Evolutionary conservation across 768 basidiomycete genomes (phyloP), one percentile per base, ranked within the genome.

Genomic region (Tricholoma saponaceum): DNA sequence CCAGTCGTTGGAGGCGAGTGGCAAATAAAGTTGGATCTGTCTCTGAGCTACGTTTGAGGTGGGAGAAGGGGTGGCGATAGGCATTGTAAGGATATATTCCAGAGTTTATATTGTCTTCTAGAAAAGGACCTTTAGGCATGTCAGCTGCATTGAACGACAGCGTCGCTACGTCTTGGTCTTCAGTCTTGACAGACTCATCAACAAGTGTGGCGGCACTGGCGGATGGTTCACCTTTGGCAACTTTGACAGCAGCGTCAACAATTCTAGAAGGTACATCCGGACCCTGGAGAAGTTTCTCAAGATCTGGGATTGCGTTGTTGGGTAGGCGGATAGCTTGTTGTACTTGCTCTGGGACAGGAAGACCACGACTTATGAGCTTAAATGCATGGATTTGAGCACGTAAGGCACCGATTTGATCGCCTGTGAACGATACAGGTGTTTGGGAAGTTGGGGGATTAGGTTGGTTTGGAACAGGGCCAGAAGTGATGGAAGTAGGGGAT

Each of bases 21-120:
- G 86, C 83, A 63, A 84, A 86, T 56, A 85, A 73, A 43, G 78
- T 72, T 13, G 86, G 85, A 66, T 85, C 84, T 51, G 75, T 78
- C 52, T 84, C 83, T 28, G 82, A 61, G 23, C 80, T 76, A 37
- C 89, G 85, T 59, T 87, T 86, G 61, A 91, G 83, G 60, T 92
- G 87, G 3, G 86, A 78, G 69, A 95, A 89, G 12, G 95, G 95
- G 64, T 94, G 84, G 26, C 83, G 80, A 68, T 85, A 95, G 18
- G 95, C 87, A 69, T 96, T 96, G 76, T 95, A 95, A 2, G 95
- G 95, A 65, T 95, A 94, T 58, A 95, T 86, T 39, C 84, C 83
- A 0, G 92, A 94, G 57, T 83, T 78, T 53, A 82, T 75, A 68
- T 95, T 84, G 67, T 90, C 89, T 59, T 96, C 93, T 28, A 90